Percentiles rank a stretch among this genome's conserved stretches.
Conservation (phyloP, 306 rosid species). For the Ochetophila trinervis region DNA sequence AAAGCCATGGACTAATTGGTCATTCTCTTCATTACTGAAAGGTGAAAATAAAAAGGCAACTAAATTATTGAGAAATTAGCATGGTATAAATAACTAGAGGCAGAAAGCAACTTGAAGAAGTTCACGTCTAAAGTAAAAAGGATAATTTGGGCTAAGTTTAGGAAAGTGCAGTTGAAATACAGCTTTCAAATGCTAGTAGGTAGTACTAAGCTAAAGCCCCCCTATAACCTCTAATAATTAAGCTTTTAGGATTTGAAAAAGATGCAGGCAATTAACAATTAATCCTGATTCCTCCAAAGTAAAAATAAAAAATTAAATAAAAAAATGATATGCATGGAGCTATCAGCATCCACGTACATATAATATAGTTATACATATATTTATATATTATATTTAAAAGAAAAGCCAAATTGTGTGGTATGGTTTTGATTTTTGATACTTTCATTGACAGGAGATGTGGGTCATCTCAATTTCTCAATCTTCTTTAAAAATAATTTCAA, state of each 20-base stretch:
- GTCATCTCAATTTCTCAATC: not conserved
- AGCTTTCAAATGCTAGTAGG: constrained; percentile 29
- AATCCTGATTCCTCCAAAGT: not conserved
- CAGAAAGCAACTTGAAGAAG: no score
- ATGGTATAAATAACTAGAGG: no score
- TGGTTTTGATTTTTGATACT: not conserved
- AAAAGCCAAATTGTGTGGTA: not conserved
- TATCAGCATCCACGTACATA: constrained; percentile 20
- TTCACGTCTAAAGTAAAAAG: no score
- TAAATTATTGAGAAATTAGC: no score
- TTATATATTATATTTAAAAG: not conserved
- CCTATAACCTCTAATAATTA: not conserved
- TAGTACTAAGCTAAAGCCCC: constrained; percentile 6
- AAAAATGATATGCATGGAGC: constrained; percentile 24
- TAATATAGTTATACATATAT: not conserved
- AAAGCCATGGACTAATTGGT: no score
- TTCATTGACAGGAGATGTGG: constrained; percentile 1
- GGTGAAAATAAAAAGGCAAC: no score
- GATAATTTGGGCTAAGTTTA: no score
- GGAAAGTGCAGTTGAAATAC: constrained; percentile 18
- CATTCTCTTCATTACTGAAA: no score
- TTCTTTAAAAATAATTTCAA: not conserved
- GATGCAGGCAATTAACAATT: not conserved
- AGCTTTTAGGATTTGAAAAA: constrained; percentile 13
- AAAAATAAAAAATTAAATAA: not conserved